These are phyloP conservation scores for Calocybe indica DNA, from an alignment of 768 basidiomycete species.

Conservation along the genomic window DNA sequence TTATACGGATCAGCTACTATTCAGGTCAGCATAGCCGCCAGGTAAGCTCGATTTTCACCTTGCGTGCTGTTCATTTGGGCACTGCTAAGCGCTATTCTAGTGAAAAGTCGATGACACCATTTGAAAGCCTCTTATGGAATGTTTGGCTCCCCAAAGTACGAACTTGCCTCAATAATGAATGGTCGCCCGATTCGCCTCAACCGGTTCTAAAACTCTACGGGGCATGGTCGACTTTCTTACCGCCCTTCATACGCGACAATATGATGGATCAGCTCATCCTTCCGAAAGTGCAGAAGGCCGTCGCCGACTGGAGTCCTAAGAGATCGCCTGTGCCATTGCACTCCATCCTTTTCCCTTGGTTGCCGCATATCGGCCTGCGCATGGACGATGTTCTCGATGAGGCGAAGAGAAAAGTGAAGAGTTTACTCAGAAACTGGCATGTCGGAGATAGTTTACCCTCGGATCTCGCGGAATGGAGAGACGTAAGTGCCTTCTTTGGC, in stretches of 20 bases:
- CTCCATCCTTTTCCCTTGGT: constrained; percentile 90
- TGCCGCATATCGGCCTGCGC: constrained; percentile 80
- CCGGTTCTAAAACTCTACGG: constrained; percentile 83
- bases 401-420: constrained; percentile 81
- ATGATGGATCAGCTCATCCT: constrained; percentile 93
- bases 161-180: constrained; percentile 91
- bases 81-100: constrained; percentile 20
- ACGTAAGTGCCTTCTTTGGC: constrained; percentile 39
- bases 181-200: constrained; percentile 68
- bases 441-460: constrained; percentile 65
- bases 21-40: constrained; percentile 19
- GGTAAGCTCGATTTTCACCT: constrained; percentile 22
- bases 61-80: too few relatives aligned
- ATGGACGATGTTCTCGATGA: constrained; percentile 84
- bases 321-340: constrained; percentile 58
- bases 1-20: constrained; percentile 46
- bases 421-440: constrained; percentile 69
- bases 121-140: constrained; percentile 91
- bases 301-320: constrained; percentile 78
- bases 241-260: constrained; percentile 90
- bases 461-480: constrained; percentile 79
- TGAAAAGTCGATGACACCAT: constrained; percentile 83
- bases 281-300: constrained; percentile 83
- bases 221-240: constrained; percentile 82
- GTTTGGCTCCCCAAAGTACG: constrained; percentile 95